These are phyloP conservation scores for Bullera alba DNA, from an alignment of 768 basidiomycete species.

Conservation along the genomic window DNA sequence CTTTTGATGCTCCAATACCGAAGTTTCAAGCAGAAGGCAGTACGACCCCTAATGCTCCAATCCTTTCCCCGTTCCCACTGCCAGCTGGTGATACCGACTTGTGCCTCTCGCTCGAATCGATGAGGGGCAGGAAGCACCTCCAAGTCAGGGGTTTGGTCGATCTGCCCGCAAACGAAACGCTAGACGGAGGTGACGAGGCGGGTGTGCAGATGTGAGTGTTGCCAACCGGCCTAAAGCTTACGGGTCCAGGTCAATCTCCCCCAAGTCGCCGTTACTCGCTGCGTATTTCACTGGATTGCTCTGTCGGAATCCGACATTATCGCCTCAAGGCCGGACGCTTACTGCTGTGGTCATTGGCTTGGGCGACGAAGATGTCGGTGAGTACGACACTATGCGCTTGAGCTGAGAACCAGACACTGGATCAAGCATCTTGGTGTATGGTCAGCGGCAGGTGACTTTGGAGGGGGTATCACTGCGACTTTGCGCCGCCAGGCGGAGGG, in stretches of 20 bases:
- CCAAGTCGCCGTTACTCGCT: conserved; percentile 21
- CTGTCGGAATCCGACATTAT: conserved; percentile 19
- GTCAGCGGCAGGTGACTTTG: conserved; percentile 22
- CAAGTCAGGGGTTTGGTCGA: conserved; percentile 33
- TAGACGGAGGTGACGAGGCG: conserved; percentile 19
- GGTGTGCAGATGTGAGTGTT: conserved; percentile 37
- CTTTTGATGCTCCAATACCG: conserved; percentile 26
- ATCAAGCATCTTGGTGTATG: conserved; percentile 48
- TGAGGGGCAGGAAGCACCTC: conserved; percentile 40
- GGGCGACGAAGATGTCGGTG: conserved; percentile 40
- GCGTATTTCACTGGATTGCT: conserved; percentile 34
- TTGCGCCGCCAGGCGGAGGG: conserved; percentile 28
- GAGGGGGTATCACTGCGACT: conserved; percentile 9
- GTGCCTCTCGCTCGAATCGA: conserved; percentile 42
- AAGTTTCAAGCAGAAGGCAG: conserved; percentile 1
- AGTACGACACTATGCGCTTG: conserved; percentile 3
- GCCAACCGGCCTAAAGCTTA: not conserved
- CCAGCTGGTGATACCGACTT: conserved; percentile 37
- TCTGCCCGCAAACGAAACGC: conserved; percentile 25
- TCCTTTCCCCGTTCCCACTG: conserved; percentile 33
- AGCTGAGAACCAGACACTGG: conserved; percentile 14
- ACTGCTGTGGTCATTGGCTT: conserved; percentile 36
- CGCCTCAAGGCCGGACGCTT: conserved; percentile 24
- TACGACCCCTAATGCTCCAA: not conserved
- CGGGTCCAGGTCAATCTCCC: conserved; percentile 19